Conservation (phyloP, 306 rosid genomes). For the Benincasa hispida region DNA sequence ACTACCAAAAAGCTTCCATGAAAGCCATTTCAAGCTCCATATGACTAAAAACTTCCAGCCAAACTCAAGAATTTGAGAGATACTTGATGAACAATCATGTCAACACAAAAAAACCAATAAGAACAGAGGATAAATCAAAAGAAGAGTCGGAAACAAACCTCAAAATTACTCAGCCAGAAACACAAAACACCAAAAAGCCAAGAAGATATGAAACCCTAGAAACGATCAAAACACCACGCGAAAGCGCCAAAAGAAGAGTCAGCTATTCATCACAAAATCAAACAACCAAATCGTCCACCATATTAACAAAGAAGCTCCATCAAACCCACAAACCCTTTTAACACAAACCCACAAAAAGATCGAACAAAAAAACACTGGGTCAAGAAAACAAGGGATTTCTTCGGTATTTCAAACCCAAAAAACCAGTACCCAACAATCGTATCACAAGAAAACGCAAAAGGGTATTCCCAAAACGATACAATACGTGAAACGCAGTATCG, state of each 20-base stretch:
- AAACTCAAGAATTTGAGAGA: not conserved
- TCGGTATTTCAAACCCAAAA: not conserved
- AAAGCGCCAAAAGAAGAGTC: slow-evolving; percentile 9
- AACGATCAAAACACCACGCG: slow-evolving; percentile 1
- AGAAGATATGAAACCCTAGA: slow-evolving; percentile 19
- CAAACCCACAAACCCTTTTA: slow-evolving; percentile 7
- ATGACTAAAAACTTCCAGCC: not conserved
- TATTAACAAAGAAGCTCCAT: slow-evolving; percentile 13
- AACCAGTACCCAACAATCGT: not conserved
- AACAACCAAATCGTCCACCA: slow-evolving; percentile 6
- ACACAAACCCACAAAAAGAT: slow-evolving; percentile 10
- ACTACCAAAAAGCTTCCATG: not conserved
- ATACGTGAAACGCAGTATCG: slow-evolving; percentile 8
- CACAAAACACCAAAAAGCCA: slow-evolving; percentile 18
- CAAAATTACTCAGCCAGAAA: slow-evolving; percentile 16
- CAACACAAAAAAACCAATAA: not conserved
- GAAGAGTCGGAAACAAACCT: not conserved
- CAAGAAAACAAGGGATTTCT: not conserved
- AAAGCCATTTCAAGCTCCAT: not conserved
- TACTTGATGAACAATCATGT: not conserved
- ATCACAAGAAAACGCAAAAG: slow-evolving; percentile 4
- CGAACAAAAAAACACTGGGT: slow-evolving; percentile 12
- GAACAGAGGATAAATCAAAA: not conserved
- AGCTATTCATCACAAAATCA: not conserved
- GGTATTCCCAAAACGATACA: not conserved